Evolutionary conservation across 352 stramenopile genomes (phyloP), one percentile per base, ranked within the genome.

Genomic region (Phytophthora pluvialis): DNA sequence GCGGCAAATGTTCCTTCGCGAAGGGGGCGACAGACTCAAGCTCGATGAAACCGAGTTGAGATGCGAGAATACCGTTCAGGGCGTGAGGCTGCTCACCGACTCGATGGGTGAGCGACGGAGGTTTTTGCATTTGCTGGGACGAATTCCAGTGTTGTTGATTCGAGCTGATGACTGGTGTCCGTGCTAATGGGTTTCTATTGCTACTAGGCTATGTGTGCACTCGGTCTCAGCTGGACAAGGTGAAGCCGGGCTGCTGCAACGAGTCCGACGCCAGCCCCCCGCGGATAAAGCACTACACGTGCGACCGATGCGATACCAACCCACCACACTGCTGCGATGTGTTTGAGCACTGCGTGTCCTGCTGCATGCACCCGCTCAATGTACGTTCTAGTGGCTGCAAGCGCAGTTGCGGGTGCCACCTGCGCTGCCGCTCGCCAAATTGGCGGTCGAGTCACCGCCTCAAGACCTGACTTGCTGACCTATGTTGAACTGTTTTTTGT

Each of bases 321-420:
- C 59, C 81, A 11, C 84, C 84, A 16, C 84, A 93, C 36, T 93
- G 84, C 62, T 93, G 84, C 44, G 73, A 86, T 12, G 63, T 78
- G 3, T 91, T 77, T 46, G 81, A 91, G 53, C 80, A 88, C 58
- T 91, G 81, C 49, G 84, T 93, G 26, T 93, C 81, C 21, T 93
- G 83, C 57, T 93, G 84, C 60, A 91, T 93, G 84, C 76, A 89
- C 47, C 81, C 81, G n/a, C 74, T 88, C 4, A 90, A 93, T 59
- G 81, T 90, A 59, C 49, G 61, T 59, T 35, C 32, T 62, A 43
- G 15, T 56, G 31, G 44, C 55, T 18, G 44, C 55, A 31, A 16
- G 39, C 5, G 57, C 57, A 52, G 45, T 49, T 64, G 56, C 36
- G n/a, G 25, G 6, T 38, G 36, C 5, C 11, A 35, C 13, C 50